phyloP scores from a whole-genome alignment of 2,329 filamentous ascomycete species.

The Neonectria faginata region DNA sequence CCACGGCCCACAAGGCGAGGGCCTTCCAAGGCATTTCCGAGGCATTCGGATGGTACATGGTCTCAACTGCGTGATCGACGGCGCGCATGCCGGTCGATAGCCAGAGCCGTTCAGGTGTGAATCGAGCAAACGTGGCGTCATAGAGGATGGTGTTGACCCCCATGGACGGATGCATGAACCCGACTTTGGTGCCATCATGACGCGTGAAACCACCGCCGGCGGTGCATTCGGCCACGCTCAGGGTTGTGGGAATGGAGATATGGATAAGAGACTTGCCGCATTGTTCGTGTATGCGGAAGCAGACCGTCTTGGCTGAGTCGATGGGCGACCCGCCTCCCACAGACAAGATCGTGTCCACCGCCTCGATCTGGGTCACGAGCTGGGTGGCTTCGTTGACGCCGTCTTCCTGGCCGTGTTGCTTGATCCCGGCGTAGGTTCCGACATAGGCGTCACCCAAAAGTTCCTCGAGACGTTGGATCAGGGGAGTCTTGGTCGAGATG shows the following conservation, averaged over 20 bases:
- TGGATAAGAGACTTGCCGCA: slow-evolving; percentile 23
- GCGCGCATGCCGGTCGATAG: slow-evolving; percentile 37
- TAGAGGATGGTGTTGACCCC: slow-evolving; percentile 33
- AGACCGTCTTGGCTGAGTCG: slow-evolving; percentile 36
- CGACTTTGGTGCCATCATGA: slow-evolving; percentile 37
- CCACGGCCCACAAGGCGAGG: slow-evolving; percentile 33
- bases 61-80: slow-evolving; percentile 40
- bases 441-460: slow-evolving; percentile 28
- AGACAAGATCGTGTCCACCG: slow-evolving; percentile 34
- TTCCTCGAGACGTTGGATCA: slow-evolving; percentile 27
- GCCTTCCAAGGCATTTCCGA: slow-evolving; percentile 40
- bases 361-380: slow-evolving; percentile 11
- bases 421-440: slow-evolving; percentile 31
- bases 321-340: slow-evolving; percentile 32
- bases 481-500: slow-evolving; percentile 28
- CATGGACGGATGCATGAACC: slow-evolving; percentile 40
- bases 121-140: slow-evolving; percentile 34
- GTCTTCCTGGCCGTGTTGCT: slow-evolving; percentile 35
- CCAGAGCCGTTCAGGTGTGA: slow-evolving; percentile 36
- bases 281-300: slow-evolving; percentile 44
- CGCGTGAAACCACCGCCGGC: slow-evolving; percentile 44
- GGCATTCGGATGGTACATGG: slow-evolving; percentile 39
- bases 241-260: slow-evolving; percentile 36
- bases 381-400: slow-evolving; percentile 30
- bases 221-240: slow-evolving; percentile 40